Base-by-base conservation (phyloP, 2,329 filamentous ascomycete genomes). In the Diaporthe citriasiana region DNA sequence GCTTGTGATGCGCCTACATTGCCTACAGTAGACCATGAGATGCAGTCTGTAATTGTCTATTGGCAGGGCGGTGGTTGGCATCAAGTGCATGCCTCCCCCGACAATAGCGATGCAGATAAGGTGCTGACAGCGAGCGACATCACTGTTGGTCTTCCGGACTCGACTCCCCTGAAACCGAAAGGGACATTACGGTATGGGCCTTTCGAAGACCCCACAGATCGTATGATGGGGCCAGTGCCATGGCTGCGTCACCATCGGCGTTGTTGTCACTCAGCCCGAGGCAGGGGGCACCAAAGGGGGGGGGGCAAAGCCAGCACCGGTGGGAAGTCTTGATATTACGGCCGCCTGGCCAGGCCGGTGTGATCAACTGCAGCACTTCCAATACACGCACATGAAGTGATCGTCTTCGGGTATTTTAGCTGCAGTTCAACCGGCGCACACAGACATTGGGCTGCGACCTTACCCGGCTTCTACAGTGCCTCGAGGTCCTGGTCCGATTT, bases 401-500 rank as follows among this genome's bases (percentile, higher is more conserved):
- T 68, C 60, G 42, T 51, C 10, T 35, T 68, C 30, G 59, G 45
- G n/a, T 59, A 42, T 56, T 63, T 72, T 55, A 53, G 50, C 59
- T 72, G 57, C 59, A 57, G 27, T 38, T 13, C 45, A 25, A 27
- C 70, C 22, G 27, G 47, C 25, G 25, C 35, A 56, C 40, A 30
- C 38, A 60, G 13, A 19, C 25, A 65, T 63, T 63, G 70, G 38
- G 45, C 22, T 63, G 47, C 70, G 30, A 71, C 56, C 27, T 40
- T 72, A 51, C 50, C 25, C n/a, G 56, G 68, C 66, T 70, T 42
- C 66, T 57, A 33, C 57, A 56, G 66, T 51, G 66, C 55, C 50
- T 57, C 30, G 72, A 51, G 27, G 55, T 33, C 47, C 30, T 33
- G 47, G 17, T 57, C 50, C 55, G 69, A 27, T 22, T 55, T 45